A percentile compares a stretch with the other conserved stretches of the same genome.
These are phyloP conservation scores for Entophlyctis helioformis DNA, from an alignment of 192 early-diverging fungal genomes.

Conservation along the genomic window DNA sequence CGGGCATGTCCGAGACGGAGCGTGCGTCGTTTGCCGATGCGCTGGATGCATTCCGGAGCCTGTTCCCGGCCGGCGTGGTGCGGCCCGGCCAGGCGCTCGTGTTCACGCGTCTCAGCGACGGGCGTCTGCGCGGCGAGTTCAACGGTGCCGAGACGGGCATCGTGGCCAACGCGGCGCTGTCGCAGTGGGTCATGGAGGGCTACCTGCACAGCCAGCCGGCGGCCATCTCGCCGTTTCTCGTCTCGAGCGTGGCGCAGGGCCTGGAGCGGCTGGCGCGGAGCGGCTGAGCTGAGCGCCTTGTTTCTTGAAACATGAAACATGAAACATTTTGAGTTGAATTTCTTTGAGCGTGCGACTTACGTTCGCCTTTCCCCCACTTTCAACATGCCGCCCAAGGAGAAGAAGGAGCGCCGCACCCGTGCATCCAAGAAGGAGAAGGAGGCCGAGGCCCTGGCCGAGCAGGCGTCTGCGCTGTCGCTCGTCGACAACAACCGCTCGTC, in stretches of 20 bases:
- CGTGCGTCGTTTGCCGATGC: conserved; percentile 3
- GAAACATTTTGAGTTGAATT: no score
- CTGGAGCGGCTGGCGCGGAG: no score
- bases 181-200: conserved; percentile 20
- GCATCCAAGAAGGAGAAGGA: conserved; percentile 10
- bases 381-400: conserved; percentile 7
- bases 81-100: conserved; percentile 4
- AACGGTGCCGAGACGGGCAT: conserved; percentile 8
- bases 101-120: conserved; percentile 15
- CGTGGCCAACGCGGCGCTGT: conserved; percentile 14
- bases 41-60: conserved; percentile 9
- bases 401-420: conserved; percentile 2
- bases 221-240: no score
- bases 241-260: no score
- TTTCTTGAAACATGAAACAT: no score
- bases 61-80: conserved; percentile 17
- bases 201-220: no score
- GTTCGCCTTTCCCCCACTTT: no score
- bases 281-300: no score
- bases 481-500: conserved; percentile 71
- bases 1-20: not conserved
- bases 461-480: conserved; percentile 14
- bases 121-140: conserved; percentile 14
- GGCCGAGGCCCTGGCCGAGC: conserved; percentile 4
- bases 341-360: no score